phyloP scores from a whole-genome alignment of 352 stramenopile species.

The Phytophthora capsici region DNA sequence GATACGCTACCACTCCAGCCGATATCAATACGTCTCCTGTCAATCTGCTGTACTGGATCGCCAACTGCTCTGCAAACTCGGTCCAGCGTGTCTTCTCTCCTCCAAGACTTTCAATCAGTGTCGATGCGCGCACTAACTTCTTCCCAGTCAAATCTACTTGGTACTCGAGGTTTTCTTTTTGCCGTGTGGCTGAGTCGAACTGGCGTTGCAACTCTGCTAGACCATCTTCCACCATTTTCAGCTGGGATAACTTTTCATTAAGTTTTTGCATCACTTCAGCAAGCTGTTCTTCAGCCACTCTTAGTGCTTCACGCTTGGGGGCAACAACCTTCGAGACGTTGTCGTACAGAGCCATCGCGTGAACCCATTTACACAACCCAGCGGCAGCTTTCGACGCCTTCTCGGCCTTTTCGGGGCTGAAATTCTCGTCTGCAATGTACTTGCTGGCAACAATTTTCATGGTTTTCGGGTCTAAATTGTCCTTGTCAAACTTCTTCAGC shows the following conservation, averaged over 20 bases:
- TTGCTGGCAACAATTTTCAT: slow-evolving; percentile 90
- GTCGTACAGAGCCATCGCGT: slow-evolving; percentile 94
- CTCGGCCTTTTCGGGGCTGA: slow-evolving; percentile 91
- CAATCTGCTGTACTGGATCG: slow-evolving; percentile 86
- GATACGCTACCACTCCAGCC: slow-evolving; percentile 92
- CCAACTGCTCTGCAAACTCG: slow-evolving; percentile 86
- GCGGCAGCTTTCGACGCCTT: slow-evolving; percentile 94
- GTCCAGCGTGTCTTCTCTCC: slow-evolving; percentile 94
- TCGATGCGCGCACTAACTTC: slow-evolving; percentile 92
- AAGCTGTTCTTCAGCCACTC: slow-evolving; percentile 83
- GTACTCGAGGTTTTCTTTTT: slow-evolving; percentile 92
- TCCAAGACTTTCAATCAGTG: slow-evolving; percentile 93
- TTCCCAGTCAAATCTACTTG: slow-evolving; percentile 94
- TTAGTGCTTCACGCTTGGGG: slow-evolving; percentile 91
- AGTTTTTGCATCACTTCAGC: slow-evolving; percentile 91
- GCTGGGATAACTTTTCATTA: slow-evolving; percentile 90
- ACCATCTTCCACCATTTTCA: slow-evolving; percentile 93
- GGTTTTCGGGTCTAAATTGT: slow-evolving; percentile 88
- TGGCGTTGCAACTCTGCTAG: slow-evolving; percentile 87
- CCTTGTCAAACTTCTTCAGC: slow-evolving; percentile 92
- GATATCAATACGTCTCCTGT: slow-evolving; percentile 94
- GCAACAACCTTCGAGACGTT: slow-evolving; percentile 93
- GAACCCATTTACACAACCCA: slow-evolving; percentile 94
- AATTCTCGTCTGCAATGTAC: slow-evolving; percentile 93
- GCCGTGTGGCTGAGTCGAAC: slow-evolving; percentile 88